phyloP scores from a whole-genome alignment of 2,329 filamentous ascomycete genomes.

The Sporothrix luriei region DNA sequence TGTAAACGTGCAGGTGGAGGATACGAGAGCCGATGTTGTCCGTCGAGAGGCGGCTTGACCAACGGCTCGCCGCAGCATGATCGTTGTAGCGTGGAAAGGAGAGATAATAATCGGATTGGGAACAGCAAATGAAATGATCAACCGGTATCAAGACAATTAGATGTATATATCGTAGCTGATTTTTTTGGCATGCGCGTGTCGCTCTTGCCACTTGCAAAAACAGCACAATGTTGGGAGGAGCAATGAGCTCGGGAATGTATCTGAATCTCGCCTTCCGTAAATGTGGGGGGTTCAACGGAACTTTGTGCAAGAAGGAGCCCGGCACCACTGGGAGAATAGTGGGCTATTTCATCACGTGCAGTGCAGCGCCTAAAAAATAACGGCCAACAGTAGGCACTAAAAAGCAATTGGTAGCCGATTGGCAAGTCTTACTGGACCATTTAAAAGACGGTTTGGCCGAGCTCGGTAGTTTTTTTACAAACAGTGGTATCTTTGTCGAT shows the following conservation, averaged over 20 bases:
- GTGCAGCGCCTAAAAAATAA: too few relatives aligned
- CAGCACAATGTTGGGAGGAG: neutral
- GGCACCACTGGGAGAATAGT: neutral
- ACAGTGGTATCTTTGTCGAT: neutral
- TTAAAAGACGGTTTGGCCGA: neutral
- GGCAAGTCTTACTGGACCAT: neutral
- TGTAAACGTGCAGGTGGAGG: neutral
- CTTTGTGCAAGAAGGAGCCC: constrained; percentile 8
- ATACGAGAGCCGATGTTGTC: constrained; percentile 26
- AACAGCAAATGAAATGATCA: neutral
- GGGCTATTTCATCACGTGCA: neutral
- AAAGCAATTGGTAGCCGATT: neutral
- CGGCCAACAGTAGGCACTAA: neutral
- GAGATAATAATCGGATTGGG: neutral
- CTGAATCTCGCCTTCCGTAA: constrained; percentile 12
- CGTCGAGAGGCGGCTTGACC: constrained; percentile 30
- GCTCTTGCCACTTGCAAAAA: neutral
- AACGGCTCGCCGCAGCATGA: constrained; percentile 33
- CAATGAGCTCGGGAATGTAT: constrained; percentile 17
- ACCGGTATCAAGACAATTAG: neutral
- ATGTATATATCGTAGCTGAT: neutral
- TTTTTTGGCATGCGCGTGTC: neutral
- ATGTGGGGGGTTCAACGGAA: constrained; percentile 1
- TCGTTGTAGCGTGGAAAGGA: neutral
- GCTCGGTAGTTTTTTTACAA: neutral